A percentile compares a stretch with the other conserved stretches of the same genome.
Evolutionary conservation across 306 rosid species (phyloP).

Genomic region (Gleditsia sinensis): DNA sequence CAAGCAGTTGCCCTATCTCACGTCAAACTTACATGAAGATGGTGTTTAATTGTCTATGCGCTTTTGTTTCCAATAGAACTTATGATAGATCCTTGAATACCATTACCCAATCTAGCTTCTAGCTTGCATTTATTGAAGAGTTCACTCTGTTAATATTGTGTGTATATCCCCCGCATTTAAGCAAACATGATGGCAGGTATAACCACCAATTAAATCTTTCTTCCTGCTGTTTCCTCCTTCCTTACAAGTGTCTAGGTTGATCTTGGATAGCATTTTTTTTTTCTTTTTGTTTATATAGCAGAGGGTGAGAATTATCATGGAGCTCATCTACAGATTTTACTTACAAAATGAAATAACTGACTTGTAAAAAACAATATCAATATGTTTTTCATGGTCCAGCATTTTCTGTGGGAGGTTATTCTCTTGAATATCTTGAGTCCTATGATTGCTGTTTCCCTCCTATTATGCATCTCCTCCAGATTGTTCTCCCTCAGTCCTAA

Average conservation of each 20-base stretch:
- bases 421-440: constrained; percentile 1
- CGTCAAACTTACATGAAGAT: constrained; percentile 19
- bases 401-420: constrained; percentile 2
- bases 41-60: background rate
- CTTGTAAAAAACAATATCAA: background rate
- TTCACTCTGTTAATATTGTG: background rate
- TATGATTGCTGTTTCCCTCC: constrained; percentile 11
- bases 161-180: background rate
- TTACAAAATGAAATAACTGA: constrained; percentile 29
- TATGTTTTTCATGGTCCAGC: constrained; percentile 22
- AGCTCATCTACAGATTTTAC: constrained; percentile 3
- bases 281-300: background rate
- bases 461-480: background rate
- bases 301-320: constrained; percentile 8
- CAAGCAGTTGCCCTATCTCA: background rate
- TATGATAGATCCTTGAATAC: background rate
- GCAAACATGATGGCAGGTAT: constrained; percentile 18
- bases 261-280: background rate
- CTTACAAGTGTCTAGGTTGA: background rate
- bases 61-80: background rate
- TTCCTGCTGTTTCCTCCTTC: background rate
- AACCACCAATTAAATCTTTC: constrained; percentile 13
- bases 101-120: background rate
- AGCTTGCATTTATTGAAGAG: background rate
- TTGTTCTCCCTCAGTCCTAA: constrained; percentile 17